Base-by-base conservation (phyloP, 2,329 filamentous ascomycete genomes). In the Monilinia aucupariae region DNA sequence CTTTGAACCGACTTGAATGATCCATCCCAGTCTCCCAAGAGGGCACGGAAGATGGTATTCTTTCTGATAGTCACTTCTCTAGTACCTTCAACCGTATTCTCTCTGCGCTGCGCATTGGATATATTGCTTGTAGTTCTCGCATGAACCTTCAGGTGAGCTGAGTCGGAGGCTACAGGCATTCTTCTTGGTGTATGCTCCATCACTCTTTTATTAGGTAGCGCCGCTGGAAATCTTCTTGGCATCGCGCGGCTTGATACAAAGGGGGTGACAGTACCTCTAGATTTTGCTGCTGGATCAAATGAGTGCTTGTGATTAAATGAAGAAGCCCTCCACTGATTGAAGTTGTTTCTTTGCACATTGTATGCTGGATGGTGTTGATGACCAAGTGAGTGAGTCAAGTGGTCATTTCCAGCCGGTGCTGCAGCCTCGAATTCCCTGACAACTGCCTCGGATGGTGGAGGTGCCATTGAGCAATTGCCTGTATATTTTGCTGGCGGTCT, bases 41-140 rank as follows among this genome's bases (percentile, higher is more conserved):
- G 41, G 9, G 54, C 54, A 58, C 54, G 54, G 20, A 47, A 25
- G 34, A 58, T 32, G n/a, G 27, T 47, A 17, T 37, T 37, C 12
- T 47, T 58, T 20, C 41, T 34, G n/a, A 58, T 58, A 17, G 8
- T 20, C 43, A 58, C 54, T 25, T 58, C 54, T 58, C 41, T 58
- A 7, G 4, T 47, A 4, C 54, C 54, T 37, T 58, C n/a, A 2
- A 12, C 41, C 8, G 5, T 41, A 17, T 34, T 9, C 15, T 8
- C 10, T 13, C 12, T 30, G 45, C 22, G 17, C 2, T 47, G 22
- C 30, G n/a, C 6, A 12, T 61, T 49, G 37, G 66, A 67, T 12
- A 66, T 53, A 27, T 63, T 63, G 55, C 66, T 71, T 32, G 59
- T 62, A 43, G 64, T 70, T 53, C 67, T 67, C 34, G 65, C 53